Evolutionary conservation across 768 basidiomycete genomes (phyloP).

Genomic region (Agaricus subrufescens): DNA sequence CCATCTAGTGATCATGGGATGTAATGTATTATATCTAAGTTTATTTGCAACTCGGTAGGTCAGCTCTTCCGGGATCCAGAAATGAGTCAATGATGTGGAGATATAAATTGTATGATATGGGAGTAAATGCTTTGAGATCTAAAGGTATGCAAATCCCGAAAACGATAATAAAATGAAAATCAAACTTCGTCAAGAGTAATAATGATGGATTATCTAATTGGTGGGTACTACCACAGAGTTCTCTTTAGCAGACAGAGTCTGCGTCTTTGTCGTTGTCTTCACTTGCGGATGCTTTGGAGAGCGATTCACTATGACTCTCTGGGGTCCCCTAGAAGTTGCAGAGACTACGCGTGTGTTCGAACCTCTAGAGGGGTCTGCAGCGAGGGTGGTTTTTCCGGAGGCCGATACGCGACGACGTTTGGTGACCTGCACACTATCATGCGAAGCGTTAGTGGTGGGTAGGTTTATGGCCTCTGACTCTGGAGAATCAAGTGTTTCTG

Average conservation of each 20-base stretch:
- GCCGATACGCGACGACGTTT: slow-evolving; percentile 6
- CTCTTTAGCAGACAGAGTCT: neutral
- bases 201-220: neutral
- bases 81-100: neutral
- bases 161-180: neutral
- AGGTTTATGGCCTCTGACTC: neutral
- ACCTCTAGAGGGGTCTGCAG: neutral
- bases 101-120: neutral
- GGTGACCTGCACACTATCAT: neutral
- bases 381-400: neutral
- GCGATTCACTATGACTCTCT: neutral
- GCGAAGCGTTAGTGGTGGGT: neutral
- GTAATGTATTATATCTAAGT: too few relatives aligned
- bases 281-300: neutral
- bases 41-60: too few relatives aligned
- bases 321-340: neutral
- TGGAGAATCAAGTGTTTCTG: neutral
- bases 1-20: too few relatives aligned
- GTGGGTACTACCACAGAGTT: neutral
- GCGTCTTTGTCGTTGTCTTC: neutral
- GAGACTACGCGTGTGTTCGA: neutral
- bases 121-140: neutral
- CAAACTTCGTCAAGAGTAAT: neutral
- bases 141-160: neutral
- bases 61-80: too few relatives aligned